Evolutionary conservation across 2,329 filamentous ascomycete species (phyloP), one percentile per base, ranked within the genome.

Genomic region (Clarireedia hainanense): DNA sequence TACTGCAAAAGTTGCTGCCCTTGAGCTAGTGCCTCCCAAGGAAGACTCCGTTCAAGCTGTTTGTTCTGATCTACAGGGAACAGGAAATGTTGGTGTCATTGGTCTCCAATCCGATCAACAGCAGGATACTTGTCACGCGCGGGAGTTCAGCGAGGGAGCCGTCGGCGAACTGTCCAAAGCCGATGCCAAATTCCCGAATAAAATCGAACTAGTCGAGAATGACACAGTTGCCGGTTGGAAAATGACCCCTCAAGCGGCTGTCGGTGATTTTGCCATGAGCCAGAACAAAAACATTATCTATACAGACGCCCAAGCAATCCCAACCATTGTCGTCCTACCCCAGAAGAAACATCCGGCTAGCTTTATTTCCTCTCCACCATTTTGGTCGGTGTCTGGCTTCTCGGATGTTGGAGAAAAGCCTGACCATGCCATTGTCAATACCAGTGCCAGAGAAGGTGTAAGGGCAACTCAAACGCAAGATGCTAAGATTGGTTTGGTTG

Each of bases 371-470:
- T 55, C 52, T 12, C 37, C 37, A 20, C 37, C 47, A 36, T 43
- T 50, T 10, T 55, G 52, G 52, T 46, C 52, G 23, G 42, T 55
- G 6, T 50, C 47, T 43, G 51, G 34, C 47, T 47, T 47, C 20
- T 37, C 50, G 23, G 51, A 55, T 20, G 53, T 59, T 49, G 60
- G 57, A 34, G 62, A 58, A 15, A 37, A 40, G 17, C 39, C 62
- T 37, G 56, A 49, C 24, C 47, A 60, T 40, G 40, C 40, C 15
- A 26, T 37, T 4, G 15, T 42, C 6, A 57, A 56, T 12, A 34
- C 4, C 10, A 9, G 10, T 34, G 30, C 60, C 15, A 49, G 17
- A 43, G 40, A 43, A 26, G 30, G 30, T 4, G 30, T 34, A 12
- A 34, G 30, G 4, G 30, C 30, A 34, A 34, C 30, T 12, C 30